Conservation (phyloP, 73 alveolate genomes). For the Tetrahymena elliotti region DNA sequence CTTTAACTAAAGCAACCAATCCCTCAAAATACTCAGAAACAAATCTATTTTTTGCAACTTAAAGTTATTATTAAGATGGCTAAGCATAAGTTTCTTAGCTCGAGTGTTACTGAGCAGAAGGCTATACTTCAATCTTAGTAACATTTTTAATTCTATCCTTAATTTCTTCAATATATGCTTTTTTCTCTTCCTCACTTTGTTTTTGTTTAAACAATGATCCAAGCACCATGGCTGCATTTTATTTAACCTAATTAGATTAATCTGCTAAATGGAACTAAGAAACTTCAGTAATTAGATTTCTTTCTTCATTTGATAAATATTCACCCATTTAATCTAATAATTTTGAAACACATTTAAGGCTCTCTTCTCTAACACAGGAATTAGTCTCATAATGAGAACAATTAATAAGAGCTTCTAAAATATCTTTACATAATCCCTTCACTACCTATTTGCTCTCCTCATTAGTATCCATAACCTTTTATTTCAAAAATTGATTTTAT, state of each 20-base stretch:
- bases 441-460: neutral
- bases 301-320: neutral
- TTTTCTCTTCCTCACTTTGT: neutral
- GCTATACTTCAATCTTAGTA: neutral
- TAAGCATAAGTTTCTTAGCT: neutral
- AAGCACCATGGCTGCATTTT: neutral
- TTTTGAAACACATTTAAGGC: neutral
- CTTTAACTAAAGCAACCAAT: neutral
- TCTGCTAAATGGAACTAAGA: neutral
- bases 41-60: neutral
- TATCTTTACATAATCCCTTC: neutral
- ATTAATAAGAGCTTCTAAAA: neutral
- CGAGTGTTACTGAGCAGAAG: neutral
- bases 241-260: neutral
- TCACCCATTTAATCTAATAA: neutral
- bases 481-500: neutral
- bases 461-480: neutral
- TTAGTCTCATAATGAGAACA: neutral
- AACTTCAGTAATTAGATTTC: neutral
- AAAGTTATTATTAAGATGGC: neutral
- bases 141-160: neutral
- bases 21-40: neutral
- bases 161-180: neutral
- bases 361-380: neutral
- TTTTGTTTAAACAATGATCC: neutral